Base-by-base conservation (phyloP, 2,329 filamentous ascomycete species). In the Hirsutella thompsonii region DNA sequence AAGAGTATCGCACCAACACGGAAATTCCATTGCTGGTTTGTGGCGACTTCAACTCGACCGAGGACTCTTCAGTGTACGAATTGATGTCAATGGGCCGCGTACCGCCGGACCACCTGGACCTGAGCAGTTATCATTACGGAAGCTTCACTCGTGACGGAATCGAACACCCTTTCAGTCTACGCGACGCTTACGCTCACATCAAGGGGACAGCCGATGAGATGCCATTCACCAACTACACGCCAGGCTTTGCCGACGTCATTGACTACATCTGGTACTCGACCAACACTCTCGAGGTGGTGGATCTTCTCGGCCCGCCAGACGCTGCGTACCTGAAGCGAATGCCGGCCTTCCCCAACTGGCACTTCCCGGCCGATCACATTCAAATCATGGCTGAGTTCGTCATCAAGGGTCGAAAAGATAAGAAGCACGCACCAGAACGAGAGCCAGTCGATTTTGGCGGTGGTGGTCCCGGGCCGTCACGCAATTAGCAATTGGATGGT, bases 251-350 rank as follows among this genome's bases (percentile, higher is more conserved):
- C 39, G 89, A 88, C 46, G 85, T 93, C 43, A 83, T 98, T 50
- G 92, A 98, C 59, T 95, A 96, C 62, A 87, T 98, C 54, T 96
- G 89, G 88, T 98, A 94, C 63, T 89, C 88, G 42, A 90, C 87
- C 43, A 94, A 92, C 60, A 79, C 83, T 19, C 69, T 95, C 36
- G 84, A 92, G 56, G 83, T 93, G 20, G 81, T 86, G 16, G 83
- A 83, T 40, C 63, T 95, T 40, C 78, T 95, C 4, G 89, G 89
- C 23, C 83, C 90, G 35, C 85, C 93, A 2, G 89, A 95, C 58
- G 76, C 80, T 47, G 76, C 85, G 21, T 92, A 94, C 58, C 76
- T 94, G 43, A 82, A 85, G 59, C 76, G 81, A 40, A 86, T 95
- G 20, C 88, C 89, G 3, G 88, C 88, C 0, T 94, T 94, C 63